Evolutionary conservation across 2,329 filamentous ascomycete species (phyloP), one percentile per base, ranked within the genome.

Genomic region (Pestalotiopsis sp.): DNA sequence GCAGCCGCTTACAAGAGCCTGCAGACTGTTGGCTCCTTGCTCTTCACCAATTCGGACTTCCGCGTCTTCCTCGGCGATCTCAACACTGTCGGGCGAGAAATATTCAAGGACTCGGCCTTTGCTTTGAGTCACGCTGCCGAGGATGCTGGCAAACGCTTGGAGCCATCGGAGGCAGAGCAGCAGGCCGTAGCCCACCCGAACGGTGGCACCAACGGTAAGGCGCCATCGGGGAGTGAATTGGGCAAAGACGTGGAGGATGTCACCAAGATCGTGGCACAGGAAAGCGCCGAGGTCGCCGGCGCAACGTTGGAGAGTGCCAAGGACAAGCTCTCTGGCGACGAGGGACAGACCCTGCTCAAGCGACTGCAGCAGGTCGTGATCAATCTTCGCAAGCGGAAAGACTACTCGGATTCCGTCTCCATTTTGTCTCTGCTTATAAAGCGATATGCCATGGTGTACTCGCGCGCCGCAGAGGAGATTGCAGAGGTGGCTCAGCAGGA

Each of bases 41-140:
- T 98, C 0, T 83, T 98, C 58, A 94, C 93, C 14, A 98, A 98
- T 77, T 90, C 92, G 0, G 94, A 98, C 75, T 98, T 98, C 78
- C 91, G 95, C 52, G 85, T 95, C 6, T 94, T 98, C 74, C 83
- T 98, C 59, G 89, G 91, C 12, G 95, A 98, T 75, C 81, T 97
- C 56, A 90, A 90, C 60, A 90, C 91, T 0, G 88, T 98, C 61
- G 92, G 91, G 13, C 90, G 92, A 57, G 92, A 97, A 77, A 91
- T 98, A 0, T 94, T 98, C 77, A 90, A 90, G 65, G 95, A 98
- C 74, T 94, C 94, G 2, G 93, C 94, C 0, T 91, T 93, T 70
- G 91, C 92, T 0, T 78, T 97, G 5, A 93, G 94, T 0, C 86
- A 90, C 17, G 92, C 91, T 1, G 94, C 95, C 0, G 88, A 92